These are phyloP conservation scores for Cronartium ribicola DNA, from an alignment of 1,284 basidiomycete species.

Conservation along the genomic window DNA sequence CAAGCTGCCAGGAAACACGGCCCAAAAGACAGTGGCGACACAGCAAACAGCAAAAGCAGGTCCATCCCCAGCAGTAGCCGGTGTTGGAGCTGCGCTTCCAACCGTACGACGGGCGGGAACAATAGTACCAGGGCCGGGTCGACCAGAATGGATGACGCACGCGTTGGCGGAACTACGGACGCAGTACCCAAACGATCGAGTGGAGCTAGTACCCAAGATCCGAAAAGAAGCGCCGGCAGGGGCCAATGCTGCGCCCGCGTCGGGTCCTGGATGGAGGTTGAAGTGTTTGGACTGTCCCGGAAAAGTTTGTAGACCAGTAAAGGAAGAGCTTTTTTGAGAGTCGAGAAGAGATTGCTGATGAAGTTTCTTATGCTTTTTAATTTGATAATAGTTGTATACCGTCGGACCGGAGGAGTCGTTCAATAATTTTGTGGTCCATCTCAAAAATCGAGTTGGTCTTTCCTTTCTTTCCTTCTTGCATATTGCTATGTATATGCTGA, in stretches of 20 bases:
- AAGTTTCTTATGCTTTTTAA: background rate
- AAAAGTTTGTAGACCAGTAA: conserved; percentile 59
- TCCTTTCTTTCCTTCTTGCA: too few species aligned
- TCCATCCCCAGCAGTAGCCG: too few species aligned
- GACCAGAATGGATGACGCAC: conserved; percentile 32
- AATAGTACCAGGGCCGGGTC: too few species aligned
- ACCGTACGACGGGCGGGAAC: background rate
- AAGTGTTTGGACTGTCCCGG: conserved; percentile 92
- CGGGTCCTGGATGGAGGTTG: conserved; percentile 72
- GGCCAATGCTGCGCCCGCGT: conserved; percentile 14
- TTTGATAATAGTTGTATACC: conserved; percentile 69
- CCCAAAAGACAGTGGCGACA: too few species aligned
- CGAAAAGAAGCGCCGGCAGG: conserved; percentile 13
- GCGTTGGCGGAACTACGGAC: conserved; percentile 5
- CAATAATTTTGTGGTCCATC: conserved; percentile 86
- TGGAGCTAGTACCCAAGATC: conserved; percentile 32
- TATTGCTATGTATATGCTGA: background rate
- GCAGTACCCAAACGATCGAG: conserved; percentile 24
- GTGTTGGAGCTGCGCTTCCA: too few species aligned
- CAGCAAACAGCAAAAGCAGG: too few species aligned
- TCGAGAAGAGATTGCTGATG: background rate
- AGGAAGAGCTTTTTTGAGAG: conserved; percentile 44
- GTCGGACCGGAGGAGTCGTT: conserved; percentile 85
- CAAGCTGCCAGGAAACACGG: too few species aligned
- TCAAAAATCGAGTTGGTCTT: conserved; percentile 61